A percentile compares a stretch with the other conserved stretches of the same genome.
phyloP scores from a whole-genome alignment of 1,284 basidiomycete species.

The Boletus subluridellus region DNA sequence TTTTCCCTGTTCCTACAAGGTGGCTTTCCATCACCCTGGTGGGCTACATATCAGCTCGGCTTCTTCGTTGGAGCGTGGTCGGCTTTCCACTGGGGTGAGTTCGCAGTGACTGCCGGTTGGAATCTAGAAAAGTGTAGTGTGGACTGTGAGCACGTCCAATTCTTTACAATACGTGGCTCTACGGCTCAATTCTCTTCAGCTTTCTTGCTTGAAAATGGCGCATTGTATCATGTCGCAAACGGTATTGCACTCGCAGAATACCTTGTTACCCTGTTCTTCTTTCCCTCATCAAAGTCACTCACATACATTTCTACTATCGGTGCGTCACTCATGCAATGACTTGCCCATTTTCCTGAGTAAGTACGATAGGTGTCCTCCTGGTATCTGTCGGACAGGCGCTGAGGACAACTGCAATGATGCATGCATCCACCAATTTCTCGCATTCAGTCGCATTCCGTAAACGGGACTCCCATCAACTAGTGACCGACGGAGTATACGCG shows the following conservation, averaged over 20 bases:
- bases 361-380: constrained; percentile 54
- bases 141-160: constrained; percentile 67
- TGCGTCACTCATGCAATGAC: constrained; percentile 30
- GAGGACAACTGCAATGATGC: constrained; percentile 91
- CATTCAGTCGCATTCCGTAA: constrained; percentile 81
- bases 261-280: constrained; percentile 65
- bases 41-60: constrained; percentile 74
- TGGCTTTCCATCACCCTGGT: constrained; percentile 50
- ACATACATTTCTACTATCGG: constrained; percentile 57
- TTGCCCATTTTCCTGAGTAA: neutral
- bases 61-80: constrained; percentile 81
- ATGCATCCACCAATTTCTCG: constrained; percentile 90
- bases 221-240: constrained; percentile 85
- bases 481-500: constrained; percentile 85
- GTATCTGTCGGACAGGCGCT: constrained; percentile 73
- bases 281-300: constrained; percentile 55
- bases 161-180: neutral
- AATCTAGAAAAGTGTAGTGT: constrained; percentile 90
- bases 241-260: constrained; percentile 78
- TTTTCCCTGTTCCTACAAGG: constrained; percentile 46
- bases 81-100: constrained; percentile 91
- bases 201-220: constrained; percentile 90
- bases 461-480: constrained; percentile 69
- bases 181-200: constrained; percentile 48
- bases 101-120: constrained; percentile 93